phyloP scores from a whole-genome alignment of 2,329 filamentous ascomycete species.

The Exophiala oligosperma region DNA sequence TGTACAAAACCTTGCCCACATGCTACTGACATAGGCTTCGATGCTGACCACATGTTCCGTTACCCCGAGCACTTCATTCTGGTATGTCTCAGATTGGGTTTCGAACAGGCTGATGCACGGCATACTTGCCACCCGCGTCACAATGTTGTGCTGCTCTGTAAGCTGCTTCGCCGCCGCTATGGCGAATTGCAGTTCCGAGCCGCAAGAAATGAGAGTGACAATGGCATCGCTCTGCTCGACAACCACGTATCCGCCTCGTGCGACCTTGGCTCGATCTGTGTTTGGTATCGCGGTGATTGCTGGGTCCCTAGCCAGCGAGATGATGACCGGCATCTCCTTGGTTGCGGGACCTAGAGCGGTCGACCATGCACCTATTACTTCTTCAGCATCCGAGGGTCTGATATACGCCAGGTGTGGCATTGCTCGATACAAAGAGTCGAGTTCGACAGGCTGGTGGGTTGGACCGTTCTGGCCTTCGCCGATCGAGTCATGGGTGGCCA shows the following conservation, averaged over 20 bases:
- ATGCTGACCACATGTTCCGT: conserved; percentile 42
- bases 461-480: conserved; percentile 61
- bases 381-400: conserved; percentile 57
- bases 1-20: too few relatives aligned
- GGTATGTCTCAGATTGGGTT: conserved; percentile 44
- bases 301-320: conserved; percentile 34
- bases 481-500: conserved; percentile 61
- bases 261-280: conserved; percentile 35
- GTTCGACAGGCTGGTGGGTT: conserved; percentile 60
- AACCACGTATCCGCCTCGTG: conserved; percentile 42
- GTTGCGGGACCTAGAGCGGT: conserved; percentile 42
- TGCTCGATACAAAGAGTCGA: conserved; percentile 55
- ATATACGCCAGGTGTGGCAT: conserved; percentile 63
- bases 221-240: conserved; percentile 31
- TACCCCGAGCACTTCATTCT: conserved; percentile 39
- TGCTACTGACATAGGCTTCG: conserved; percentile 41
- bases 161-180: conserved; percentile 42
- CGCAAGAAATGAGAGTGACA: conserved; percentile 48
- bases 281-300: background rate
- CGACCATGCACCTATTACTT: conserved; percentile 56
- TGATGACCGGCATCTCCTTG: conserved; percentile 34
- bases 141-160: conserved; percentile 34
- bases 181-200: conserved; percentile 48
- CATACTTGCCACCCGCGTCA: conserved; percentile 47
- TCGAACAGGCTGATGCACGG: conserved; percentile 51